A percentile compares a stretch with the other conserved stretches of the same genome.
Evolutionary conservation across 495 filamentous ascomycete species (phyloP).

Genomic region (Delitschia confertaspora): DNA sequence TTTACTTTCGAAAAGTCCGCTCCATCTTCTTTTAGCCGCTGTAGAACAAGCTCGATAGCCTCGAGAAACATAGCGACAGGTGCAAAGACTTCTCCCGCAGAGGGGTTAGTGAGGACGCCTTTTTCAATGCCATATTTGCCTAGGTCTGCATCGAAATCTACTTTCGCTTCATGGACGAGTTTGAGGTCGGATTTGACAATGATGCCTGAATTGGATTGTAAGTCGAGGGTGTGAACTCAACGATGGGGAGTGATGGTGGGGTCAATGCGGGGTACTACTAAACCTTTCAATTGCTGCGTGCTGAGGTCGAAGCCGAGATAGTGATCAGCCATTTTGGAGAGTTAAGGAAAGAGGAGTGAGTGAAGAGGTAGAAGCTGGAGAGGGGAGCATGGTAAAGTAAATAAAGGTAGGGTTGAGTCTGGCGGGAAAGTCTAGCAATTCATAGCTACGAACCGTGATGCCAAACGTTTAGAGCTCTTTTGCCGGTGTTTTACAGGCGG

Average conservation of each 20-base stretch:
- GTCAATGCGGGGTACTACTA: constrained; percentile 21
- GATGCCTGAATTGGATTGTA: constrained; percentile 45
- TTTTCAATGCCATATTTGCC: constrained; percentile 65
- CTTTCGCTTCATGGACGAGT: constrained; percentile 65
- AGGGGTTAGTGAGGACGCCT: constrained; percentile 73
- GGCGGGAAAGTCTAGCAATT: background rate
- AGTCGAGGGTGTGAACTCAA: background rate
- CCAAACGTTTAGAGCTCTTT: too few species aligned
- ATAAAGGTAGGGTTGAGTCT: background rate
- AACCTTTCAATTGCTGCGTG: constrained; percentile 89
- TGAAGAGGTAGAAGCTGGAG: background rate
- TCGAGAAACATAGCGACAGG: constrained; percentile 93
- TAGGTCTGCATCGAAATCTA: constrained; percentile 71
- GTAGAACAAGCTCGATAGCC: constrained; percentile 74
- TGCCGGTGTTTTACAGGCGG: too few species aligned
- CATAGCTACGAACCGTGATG: too few species aligned
- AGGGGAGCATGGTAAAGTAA: constrained; percentile 1
- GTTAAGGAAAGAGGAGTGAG: background rate
- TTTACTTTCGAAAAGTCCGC: constrained; percentile 68
- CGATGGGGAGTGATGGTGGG: too few species aligned
- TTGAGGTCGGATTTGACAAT: constrained; percentile 72
- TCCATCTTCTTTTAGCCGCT: constrained; percentile 58
- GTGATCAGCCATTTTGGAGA: constrained; percentile 42
- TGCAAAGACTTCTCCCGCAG: constrained; percentile 78
- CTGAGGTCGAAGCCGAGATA: constrained; percentile 95